Evolutionary conservation across 805 yeast genomes (phyloP).

Genomic region (Wickerhamiella sorbophila): DNA sequence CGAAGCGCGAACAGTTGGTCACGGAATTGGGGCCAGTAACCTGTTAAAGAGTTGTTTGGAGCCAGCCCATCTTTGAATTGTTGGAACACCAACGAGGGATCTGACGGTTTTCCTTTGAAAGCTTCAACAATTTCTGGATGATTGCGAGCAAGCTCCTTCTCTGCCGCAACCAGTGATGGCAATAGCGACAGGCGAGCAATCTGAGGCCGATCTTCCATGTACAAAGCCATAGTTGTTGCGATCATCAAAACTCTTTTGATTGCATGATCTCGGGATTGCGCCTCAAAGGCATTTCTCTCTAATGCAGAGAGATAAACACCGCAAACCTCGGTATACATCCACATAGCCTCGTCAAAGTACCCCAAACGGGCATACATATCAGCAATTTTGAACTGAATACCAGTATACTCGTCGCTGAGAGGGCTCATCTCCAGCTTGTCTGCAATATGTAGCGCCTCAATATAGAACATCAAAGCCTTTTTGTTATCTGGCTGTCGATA

Average conservation of each 20-base stretch:
- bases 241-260: conserved; percentile 60
- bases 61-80: not conserved
- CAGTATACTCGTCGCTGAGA: conserved; percentile 70
- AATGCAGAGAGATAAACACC: conserved; percentile 40
- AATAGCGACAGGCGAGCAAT: conserved; percentile 37
- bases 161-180: conserved; percentile 51
- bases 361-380: conserved; percentile 70
- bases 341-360: conserved; percentile 47
- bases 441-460: conserved; percentile 58
- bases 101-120: not conserved
- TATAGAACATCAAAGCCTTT: conserved; percentile 55
- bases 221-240: conserved; percentile 50
- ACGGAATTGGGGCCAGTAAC: conserved; percentile 29
- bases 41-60: not conserved
- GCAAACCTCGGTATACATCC: conserved; percentile 47
- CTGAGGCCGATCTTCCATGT: conserved; percentile 24
- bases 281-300: conserved; percentile 33
- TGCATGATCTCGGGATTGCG: conserved; percentile 37
- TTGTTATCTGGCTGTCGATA: conserved; percentile 38
- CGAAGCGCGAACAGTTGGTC: conserved; percentile 68
- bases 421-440: conserved; percentile 40
- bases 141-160: conserved; percentile 38
- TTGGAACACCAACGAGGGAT: conserved; percentile 31
- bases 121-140: conserved; percentile 17
- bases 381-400: conserved; percentile 72